Conservation (phyloP, 2,329 filamentous ascomycete genomes). For the Fusarium palustre region DNA sequence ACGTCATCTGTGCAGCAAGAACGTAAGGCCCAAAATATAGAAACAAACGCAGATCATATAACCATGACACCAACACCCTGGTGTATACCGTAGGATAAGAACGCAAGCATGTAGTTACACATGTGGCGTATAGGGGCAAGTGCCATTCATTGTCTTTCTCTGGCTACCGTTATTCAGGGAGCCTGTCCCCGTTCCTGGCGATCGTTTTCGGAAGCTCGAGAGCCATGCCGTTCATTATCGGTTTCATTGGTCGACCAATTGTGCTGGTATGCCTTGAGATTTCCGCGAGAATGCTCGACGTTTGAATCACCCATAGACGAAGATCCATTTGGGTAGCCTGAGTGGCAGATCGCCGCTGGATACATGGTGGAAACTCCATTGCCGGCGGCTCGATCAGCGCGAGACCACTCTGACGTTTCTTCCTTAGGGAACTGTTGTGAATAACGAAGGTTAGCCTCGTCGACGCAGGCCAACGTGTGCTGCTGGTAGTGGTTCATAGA, state of each 20-base stretch:
- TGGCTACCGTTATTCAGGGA: background rate
- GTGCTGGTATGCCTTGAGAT: conserved; percentile 7
- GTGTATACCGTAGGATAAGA: background rate
- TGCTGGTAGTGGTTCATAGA: conserved; percentile 19
- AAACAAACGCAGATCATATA: conserved; percentile 6
- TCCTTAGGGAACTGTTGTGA: conserved; percentile 8
- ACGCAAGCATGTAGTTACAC: conserved; percentile 6
- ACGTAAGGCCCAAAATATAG: background rate
- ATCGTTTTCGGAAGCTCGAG: background rate
- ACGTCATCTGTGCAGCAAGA: background rate
- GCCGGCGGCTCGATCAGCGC: background rate
- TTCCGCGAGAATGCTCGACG: background rate
- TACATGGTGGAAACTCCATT: background rate
- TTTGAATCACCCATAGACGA: background rate
- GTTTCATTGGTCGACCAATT: background rate
- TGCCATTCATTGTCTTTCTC: background rate
- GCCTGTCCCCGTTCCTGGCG: background rate
- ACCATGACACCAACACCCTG: background rate
- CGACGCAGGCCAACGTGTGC: conserved; percentile 11
- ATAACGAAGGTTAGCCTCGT: background rate
- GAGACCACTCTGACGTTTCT: conserved; percentile 4
- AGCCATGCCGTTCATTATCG: background rate
- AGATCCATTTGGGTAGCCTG: conserved; percentile 3
- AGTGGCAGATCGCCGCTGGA: background rate
- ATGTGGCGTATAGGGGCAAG: background rate